These are phyloP conservation scores for Fusarium sp. DNA, from an alignment of 2,329 filamentous ascomycete species.

Conservation along the genomic window DNA sequence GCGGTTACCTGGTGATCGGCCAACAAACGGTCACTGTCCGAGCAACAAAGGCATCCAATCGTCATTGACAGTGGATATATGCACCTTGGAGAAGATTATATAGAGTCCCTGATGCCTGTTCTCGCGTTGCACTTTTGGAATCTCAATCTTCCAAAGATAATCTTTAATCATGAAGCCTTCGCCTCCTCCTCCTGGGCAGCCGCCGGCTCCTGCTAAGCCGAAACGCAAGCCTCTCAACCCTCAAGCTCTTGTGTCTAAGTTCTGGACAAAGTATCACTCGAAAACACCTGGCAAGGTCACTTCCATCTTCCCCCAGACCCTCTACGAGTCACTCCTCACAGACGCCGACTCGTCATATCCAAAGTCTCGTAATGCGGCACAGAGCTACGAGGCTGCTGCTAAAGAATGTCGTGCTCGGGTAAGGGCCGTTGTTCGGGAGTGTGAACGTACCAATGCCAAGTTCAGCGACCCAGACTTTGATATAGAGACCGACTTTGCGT, in stretches of 20 bases:
- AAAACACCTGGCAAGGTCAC: constrained; percentile 57
- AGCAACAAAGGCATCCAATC: constrained; percentile 16
- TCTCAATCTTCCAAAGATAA: not conserved
- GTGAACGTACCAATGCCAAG: constrained; percentile 58
- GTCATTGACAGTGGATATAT: not conserved
- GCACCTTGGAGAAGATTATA: constrained; percentile 20
- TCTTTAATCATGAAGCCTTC: constrained; percentile 24
- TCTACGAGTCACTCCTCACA: constrained; percentile 50
- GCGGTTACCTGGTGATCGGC: constrained; percentile 20
- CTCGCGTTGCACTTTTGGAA: not conserved
- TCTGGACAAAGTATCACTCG: constrained; percentile 57
- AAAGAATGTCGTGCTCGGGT: constrained; percentile 55
- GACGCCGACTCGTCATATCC: constrained; percentile 37
- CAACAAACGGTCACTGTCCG: not conserved
- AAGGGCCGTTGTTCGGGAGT: constrained; percentile 54
- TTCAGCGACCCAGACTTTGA: constrained; percentile 59
- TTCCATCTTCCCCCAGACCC: constrained; percentile 56
- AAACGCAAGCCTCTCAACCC: constrained; percentile 46
- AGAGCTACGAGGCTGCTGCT: constrained; percentile 56
- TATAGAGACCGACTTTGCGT: constrained; percentile 53
- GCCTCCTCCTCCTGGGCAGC: constrained; percentile 1
- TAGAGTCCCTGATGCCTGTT: constrained; percentile 10
- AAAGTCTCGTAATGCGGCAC: constrained; percentile 52
- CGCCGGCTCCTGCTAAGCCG: constrained; percentile 11
- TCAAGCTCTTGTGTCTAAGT: constrained; percentile 55